Base-by-base conservation (phyloP, 2,329 filamentous ascomycete species). In the Penicillium sp. region DNA sequence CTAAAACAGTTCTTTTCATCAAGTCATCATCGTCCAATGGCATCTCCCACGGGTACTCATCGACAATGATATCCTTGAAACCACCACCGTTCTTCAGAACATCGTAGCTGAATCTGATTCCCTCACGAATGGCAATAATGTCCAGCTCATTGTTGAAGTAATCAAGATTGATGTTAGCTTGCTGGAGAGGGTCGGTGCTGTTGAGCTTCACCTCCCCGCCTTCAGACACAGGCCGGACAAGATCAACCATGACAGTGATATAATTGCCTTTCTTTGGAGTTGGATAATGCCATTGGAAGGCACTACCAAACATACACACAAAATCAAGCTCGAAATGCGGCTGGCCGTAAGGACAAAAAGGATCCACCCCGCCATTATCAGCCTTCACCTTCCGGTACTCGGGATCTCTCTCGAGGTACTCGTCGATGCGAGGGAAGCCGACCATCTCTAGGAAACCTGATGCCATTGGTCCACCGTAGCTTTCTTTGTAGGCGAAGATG, bases 261-360 rank as follows among this genome's bases (percentile, higher is more conserved):
- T 81, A 81, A 63, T 74, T 74, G 0, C 82, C 83, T 61, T 67
- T 56, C 1, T 62, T 59, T 0, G 78, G 78, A 1, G 66, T 67
- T 0, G 76, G 76, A 50, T 73, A 74, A 56, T 80, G 77, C 76
- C 76, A 79, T 61, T 80, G 78, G 69, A 81, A 81, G 0, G 78
- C 78, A 8, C 70, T 70, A 41, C 77, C 69, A 65, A 86, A 86
- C 74, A 86, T 78, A 46, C 76, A 72, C 9, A 87, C 79, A 61
- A 86, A 86, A 68, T 85, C 82, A 45, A 84, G 74, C 68, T 84
- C 81, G 56, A 84, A 84, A 59, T 84, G 82, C 34, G 82, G 82
- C 64, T 84, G 81, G 11, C 34, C 34, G 11, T 35, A 10, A 11
- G 34, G 34, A 10, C 34, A 10, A 14, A 35, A 84, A 4, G 81